These are phyloP conservation scores for Alternaria sp. DNA, from an alignment of 2,329 filamentous ascomycete genomes.

Conservation along the genomic window DNA sequence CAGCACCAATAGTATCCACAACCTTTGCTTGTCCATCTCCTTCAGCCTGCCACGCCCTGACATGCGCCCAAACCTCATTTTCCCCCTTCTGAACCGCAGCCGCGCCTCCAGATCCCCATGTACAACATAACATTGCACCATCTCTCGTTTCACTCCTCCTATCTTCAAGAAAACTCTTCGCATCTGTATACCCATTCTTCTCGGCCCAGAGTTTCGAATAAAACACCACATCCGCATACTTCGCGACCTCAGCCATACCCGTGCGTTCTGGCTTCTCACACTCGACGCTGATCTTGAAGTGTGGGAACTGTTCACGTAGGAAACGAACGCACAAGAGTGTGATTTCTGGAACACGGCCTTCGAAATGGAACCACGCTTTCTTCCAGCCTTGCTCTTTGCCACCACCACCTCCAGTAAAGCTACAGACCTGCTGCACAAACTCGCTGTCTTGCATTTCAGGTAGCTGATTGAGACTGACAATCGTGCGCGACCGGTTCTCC, in stretches of 20 bases:
- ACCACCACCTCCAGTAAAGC: background rate
- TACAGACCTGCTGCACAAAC: conserved; percentile 53
- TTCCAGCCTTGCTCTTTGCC: background rate
- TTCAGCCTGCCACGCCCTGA: conserved; percentile 18
- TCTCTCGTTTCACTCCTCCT: conserved; percentile 30
- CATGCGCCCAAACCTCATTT: conserved; percentile 5
- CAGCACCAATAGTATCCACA: conserved; percentile 73
- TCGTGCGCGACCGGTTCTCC: conserved; percentile 68
- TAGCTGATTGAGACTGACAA: conserved; percentile 74
- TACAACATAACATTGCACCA: conserved; percentile 63
- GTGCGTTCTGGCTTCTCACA: conserved; percentile 72
- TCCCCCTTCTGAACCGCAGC: conserved; percentile 52
- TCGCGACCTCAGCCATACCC: conserved; percentile 67
- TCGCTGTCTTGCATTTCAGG: conserved; percentile 72
- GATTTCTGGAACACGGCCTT: conserved; percentile 72
- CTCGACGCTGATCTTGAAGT: conserved; percentile 70
- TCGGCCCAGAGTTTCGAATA: conserved; percentile 76
- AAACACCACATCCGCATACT: conserved; percentile 74
- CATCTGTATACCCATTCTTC: conserved; percentile 28
- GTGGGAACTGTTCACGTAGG: conserved; percentile 49
- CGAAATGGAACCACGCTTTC: conserved; percentile 73
- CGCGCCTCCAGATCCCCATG: conserved; percentile 67
- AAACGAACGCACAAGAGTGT: conserved; percentile 68
- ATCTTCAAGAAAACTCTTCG: conserved; percentile 45
- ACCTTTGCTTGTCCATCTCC: conserved; percentile 1